Evolutionary conservation across 257 asterid genomes (phyloP), one percentile per base, ranked within the genome.

Genomic region (Solanum bulbocastanum): DNA sequence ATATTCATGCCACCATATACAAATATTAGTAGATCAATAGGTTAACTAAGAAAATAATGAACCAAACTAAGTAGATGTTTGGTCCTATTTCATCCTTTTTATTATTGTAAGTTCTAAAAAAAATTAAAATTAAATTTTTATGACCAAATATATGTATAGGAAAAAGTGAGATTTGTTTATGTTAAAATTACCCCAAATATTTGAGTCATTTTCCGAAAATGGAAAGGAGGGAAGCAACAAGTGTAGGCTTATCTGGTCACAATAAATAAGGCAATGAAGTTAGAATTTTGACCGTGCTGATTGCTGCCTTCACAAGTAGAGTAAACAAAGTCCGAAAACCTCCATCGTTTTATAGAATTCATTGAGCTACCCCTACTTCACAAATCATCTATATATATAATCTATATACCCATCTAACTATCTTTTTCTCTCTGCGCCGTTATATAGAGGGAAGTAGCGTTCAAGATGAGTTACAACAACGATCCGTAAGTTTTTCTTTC

Each of bases 391-490:
- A 52, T 78, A 78, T 78, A 78, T 7, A 75, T 12, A 39, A 23
- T 60, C 27, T 37, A 37, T 12, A 79, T 79, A 30, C 83, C 82
- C 62, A 79, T 40, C 83, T 9, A 15, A 46, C 8, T 15, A 46
- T 81, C 37, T 81, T 79, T 49, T 9, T 44, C 85, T 81, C 85
- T 81, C 39, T 79, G 68, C 90, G 52, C 39, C 65, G n/a, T 42
- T 78, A 16, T 40, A 11, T 39, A 76, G 33, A 23, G 52, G 52
- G 20, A 23, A 37, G 83, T 78, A 78, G 27, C 84, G 27, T 46
- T 14, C 85, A 81, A 81, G 42, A 94, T 94, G 97, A 92, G 92
- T 68, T 92, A 91, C 92, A 95, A 91, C 33, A 91, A 94, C 90
- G 94, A 94, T 83, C 96, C 93, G 98, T 96, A 90, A 94, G 98